Base-by-base conservation (phyloP, 2,329 filamentous ascomycete genomes). In the Stylonectria norvegica region DNA sequence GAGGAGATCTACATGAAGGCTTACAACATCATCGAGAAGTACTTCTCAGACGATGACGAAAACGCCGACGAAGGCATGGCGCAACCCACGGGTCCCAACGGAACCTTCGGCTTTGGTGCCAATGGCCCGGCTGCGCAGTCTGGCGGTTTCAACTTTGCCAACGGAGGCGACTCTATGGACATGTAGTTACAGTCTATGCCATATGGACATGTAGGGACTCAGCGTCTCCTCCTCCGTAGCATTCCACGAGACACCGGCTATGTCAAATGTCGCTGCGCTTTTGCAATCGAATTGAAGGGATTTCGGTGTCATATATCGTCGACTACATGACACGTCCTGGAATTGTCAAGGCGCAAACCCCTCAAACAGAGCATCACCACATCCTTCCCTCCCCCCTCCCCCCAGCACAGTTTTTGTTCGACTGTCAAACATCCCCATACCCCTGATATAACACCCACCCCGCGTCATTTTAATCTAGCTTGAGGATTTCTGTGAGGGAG, bases 1-100 rank as follows among this genome's bases (percentile, higher is more conserved):
- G 93, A 98, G 72, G 93, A 98, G 72, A 98, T 98, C 58, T 98
- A 98, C 78, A 97, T 98, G 91, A 98, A 98, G 82, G 93, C 93
- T 0, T 98, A 97, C 79, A 97, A 95, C 79, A 98, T 98, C 70
- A 98, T 98, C 55, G 93, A 98, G 78, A 96, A 96, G 76, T 98
- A 98, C 79, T 98, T 98, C 75, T 96, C 90, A 0, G 93, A 98
- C 60, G 93, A 98, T 55, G 93, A 97, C 40, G 93, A 95, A 63
- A 89, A 90, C 58, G 89, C 89, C 55, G 87, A 89, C 48, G 88
- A 94, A 59, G 73, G 72, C 30, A 79, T 89, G 67, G 85, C 86
- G 2, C 85, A 89, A 62, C 65, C 73, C 18, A 80, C 84, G 57
- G 81, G 79, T 32, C 66, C 75, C 28, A 86, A 86, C 58, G 84